phyloP scores from a whole-genome alignment of 495 filamentous ascomycete species.

The Amniculicola lignicola region DNA sequence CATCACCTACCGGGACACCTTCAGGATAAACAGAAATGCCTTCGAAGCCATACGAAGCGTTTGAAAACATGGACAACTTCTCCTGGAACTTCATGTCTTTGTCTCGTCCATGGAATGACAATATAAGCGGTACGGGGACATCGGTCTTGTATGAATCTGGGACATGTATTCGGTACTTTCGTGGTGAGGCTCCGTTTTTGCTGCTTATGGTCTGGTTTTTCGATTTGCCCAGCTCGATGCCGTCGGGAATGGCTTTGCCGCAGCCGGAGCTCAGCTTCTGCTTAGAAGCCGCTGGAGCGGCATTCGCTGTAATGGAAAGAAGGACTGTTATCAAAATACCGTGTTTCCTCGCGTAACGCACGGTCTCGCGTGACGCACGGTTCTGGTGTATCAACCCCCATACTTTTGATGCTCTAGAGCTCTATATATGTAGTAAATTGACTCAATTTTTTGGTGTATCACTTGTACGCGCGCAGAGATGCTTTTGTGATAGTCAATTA shows the following conservation, averaged over 20 bases:
- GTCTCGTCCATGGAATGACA: slow-evolving; percentile 21
- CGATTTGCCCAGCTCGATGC: slow-evolving; percentile 1
- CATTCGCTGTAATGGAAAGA: too few relatives aligned
- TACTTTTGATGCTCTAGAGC: too few relatives aligned
- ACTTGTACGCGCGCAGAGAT: too few relatives aligned
- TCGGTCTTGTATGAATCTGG: slow-evolving; percentile 17
- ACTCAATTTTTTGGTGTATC: too few relatives aligned
- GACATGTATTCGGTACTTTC: slow-evolving; percentile 25
- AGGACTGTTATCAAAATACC: too few relatives aligned
- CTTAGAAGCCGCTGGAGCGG: too few relatives aligned
- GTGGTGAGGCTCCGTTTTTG: slow-evolving; percentile 11
- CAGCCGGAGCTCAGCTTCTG: slow-evolving; percentile 15
- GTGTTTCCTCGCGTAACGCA: too few relatives aligned
- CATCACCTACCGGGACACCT: slow-evolving; percentile 15
- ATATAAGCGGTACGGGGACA: slow-evolving; percentile 25
- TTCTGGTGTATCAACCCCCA: too few relatives aligned
- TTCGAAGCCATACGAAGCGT: slow-evolving; percentile 20
- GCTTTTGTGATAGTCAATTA: too few relatives aligned
- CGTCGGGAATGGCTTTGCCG: slow-evolving; percentile 2
- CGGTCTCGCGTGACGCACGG: too few relatives aligned
- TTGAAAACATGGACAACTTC: slow-evolving; percentile 18
- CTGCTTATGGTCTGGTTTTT: slow-evolving; percentile 6
- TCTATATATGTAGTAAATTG: too few relatives aligned
- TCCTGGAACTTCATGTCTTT: slow-evolving; percentile 20
- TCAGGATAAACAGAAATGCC: slow-evolving; percentile 23